phyloP scores from a whole-genome alignment of 176 grass and related monocot species.

The Phoenix dactylifera region DNA sequence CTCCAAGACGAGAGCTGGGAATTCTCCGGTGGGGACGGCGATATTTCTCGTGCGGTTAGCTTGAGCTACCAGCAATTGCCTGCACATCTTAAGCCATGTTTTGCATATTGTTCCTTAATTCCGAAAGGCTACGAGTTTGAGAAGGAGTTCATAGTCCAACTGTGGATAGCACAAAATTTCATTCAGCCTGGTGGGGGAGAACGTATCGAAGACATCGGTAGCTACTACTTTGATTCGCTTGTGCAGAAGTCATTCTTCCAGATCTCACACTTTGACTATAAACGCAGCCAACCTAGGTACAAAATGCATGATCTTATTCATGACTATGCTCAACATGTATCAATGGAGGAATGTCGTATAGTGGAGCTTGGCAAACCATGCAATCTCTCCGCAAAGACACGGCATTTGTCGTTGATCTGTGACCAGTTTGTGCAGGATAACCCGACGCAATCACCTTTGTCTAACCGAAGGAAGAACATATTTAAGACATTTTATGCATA shows the following conservation, averaged over 20 bases:
- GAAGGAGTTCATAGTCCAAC: conserved; percentile 31
- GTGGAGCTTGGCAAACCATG: neutral
- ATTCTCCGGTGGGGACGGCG: neutral
- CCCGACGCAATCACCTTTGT: neutral
- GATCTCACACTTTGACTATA: neutral
- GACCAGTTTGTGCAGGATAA: no score
- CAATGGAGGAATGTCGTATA: conserved; percentile 19
- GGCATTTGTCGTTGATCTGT: conserved; percentile 25
- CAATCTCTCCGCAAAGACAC: neutral
- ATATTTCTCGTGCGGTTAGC: neutral
- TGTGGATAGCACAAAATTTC: conserved; percentile 48
- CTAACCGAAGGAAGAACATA: neutral
- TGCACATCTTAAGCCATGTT: conserved; percentile 33
- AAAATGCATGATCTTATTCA: conserved; percentile 10
- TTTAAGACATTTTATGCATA: conserved; percentile 6
- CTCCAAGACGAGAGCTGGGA: neutral
- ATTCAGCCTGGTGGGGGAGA: neutral
- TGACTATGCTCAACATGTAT: neutral
- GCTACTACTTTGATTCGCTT: conserved; percentile 22
- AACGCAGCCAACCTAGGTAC: conserved; percentile 3
- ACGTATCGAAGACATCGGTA: conserved; percentile 11
- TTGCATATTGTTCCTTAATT: conserved; percentile 36
- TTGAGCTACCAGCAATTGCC: no score
- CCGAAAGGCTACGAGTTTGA: conserved; percentile 16
- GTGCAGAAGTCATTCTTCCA: conserved; percentile 24